Base-by-base conservation (phyloP, 1,284 basidiomycete species). In the Cryptococcus depauperatus region DNA sequence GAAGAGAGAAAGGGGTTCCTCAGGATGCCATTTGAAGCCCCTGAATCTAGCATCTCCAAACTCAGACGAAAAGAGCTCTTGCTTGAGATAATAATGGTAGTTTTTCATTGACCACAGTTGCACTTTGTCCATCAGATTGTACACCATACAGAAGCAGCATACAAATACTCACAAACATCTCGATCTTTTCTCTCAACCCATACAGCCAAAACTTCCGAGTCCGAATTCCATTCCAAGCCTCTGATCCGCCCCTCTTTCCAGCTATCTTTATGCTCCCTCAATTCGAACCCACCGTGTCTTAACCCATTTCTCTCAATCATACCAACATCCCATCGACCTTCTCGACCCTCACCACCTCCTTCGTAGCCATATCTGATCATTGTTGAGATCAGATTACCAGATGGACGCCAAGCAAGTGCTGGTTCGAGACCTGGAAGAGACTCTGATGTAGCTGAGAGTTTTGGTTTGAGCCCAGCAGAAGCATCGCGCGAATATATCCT, bases 291-390 rank as follows among this genome's bases (percentile, higher is more conserved):
- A 9, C 90, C 88, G 60, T 95, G 85, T 44, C 90, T 74, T 48
- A 98, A 70, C 0, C 93, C 95, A 66, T 98, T 98, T 54, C 89
- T 76, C 72, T 98, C 93, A 54, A 96, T 90, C 70, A 98, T 96
- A 0, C 97, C 81, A 1, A 98, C 75, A 57, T 95, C 89, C 62
- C 93, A 85, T 43, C 84, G 75, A 0, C 68, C 73, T 27, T 67
- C 52, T 21, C 61, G 54, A 0, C 84, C 84, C 33, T 78, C 74
- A 3, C 82, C 83, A 10, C 68, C 65, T 33, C 82, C 80, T 16
- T 81, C 80, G 48, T 81, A 68, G 0, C 86, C 85, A 57, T 89
- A 93, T 39, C 88, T 74, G 61, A 96, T 88, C 0, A 84, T 82
- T 9, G 78, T 75, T 1, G 82, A 86, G 44, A 98, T 86, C 27